Evolutionary conservation across 805 yeast genomes (phyloP), one percentile per base, ranked within the genome.

Genomic region (Maudiozyma turicensis): DNA sequence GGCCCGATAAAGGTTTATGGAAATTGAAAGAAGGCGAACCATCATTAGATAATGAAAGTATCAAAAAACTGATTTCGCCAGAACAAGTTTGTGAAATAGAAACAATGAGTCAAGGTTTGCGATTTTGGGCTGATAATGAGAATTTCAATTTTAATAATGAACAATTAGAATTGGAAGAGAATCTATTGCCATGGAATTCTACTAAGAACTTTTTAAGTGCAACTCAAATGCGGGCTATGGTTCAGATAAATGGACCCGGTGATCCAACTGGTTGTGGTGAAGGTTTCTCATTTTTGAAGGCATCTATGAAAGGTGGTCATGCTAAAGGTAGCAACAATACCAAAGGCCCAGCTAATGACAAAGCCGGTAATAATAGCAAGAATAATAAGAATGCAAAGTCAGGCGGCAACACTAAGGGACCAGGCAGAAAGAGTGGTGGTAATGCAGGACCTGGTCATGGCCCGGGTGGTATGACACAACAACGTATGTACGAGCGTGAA

Each of bases 221-320:
- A 2, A 89, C 95, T 28, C 98, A 90, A 63, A 95, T 96, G 48
- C 90, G 95, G 59, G 95, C 97, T 0, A 93, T 93, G 97, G 74
- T 93, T 41, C 96, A 89, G 61, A 77, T 93, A 29, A 87, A 87
- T 61, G 96, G 96, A 11, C 90, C 83, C 48, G 98, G 98, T 45
- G 98, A 93, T 64, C 95, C 96, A 1, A 81, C 95, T 0, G 95
- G 95, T 28, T 80, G 86, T 54, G 93, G 95, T 2, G 85, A 87
- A 54, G 95, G 91, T 0, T 86, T 86, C 55, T 87, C 96, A 8
- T 85, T 91, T 55, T 72, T 90, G 57, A 77, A 90, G 55, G 86
- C 96, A 0, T 87, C 97, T 0, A 95, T 91, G 87, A 93, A 91
- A 66, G 96, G 95, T 60, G 95, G 96, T 1, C 91, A 91, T 66